Conservation (phyloP, 2,329 filamentous ascomycete species). For the Lecanicillium sp. region DNA sequence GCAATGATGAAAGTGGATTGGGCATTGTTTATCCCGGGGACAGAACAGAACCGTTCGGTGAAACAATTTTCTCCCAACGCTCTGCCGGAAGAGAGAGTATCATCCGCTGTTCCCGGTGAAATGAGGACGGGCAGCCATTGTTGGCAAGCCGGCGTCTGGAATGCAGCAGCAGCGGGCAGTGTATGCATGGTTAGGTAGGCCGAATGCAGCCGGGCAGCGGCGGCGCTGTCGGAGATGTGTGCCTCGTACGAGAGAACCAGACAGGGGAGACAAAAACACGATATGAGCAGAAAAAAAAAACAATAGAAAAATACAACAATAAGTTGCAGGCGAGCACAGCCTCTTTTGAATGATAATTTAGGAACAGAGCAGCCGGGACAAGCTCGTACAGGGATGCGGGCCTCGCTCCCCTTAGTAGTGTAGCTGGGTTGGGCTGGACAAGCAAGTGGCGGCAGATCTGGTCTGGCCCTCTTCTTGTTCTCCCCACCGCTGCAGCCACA, state of each 20-base stretch:
- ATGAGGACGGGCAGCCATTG: neutral
- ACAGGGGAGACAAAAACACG: neutral
- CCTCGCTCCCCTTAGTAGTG: too few relatives aligned
- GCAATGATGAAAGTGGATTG: neutral
- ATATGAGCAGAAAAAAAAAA: neutral
- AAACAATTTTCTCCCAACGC: too few relatives aligned
- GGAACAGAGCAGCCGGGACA: neutral
- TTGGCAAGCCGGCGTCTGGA: neutral
- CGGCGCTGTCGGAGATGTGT: too few relatives aligned
- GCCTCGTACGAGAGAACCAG: neutral
- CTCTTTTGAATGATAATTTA: neutral
- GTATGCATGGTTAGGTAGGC: too few relatives aligned
- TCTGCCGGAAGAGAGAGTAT: too few relatives aligned
- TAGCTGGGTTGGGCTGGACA: neutral
- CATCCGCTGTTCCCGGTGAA: too few relatives aligned
- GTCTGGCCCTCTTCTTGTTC: too few relatives aligned
- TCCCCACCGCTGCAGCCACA: neutral
- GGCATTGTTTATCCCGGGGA: too few relatives aligned
- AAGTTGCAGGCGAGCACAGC: slow-evolving; percentile 1
- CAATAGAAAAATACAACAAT: neutral
- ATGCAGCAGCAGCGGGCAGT: too few relatives aligned
- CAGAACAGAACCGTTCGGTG: too few relatives aligned
- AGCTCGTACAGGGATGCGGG: neutral
- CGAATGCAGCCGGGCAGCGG: neutral
- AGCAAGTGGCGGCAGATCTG: slow-evolving; percentile 1